Conservation (phyloP, 306 rosid species). For the Ormosia semicastrata region DNA sequence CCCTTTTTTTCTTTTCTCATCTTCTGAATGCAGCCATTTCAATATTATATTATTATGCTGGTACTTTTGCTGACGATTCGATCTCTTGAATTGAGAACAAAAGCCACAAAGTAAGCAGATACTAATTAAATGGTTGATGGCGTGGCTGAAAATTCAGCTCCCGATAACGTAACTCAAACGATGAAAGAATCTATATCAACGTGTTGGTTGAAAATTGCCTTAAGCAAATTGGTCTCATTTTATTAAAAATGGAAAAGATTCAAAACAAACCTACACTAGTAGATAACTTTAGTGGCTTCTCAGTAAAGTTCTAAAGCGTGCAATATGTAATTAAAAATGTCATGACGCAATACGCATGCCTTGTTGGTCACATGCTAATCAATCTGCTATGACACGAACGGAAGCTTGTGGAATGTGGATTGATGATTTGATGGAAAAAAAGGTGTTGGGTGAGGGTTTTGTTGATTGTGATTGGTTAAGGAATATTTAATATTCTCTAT, state of each 20-base stretch:
- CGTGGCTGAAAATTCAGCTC: not conserved
- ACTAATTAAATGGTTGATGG: not conserved
- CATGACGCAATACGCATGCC: slow-evolving; percentile 25
- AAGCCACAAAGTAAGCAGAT: not conserved
- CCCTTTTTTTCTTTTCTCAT: not conserved
- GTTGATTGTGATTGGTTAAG: not conserved
- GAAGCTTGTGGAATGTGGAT: not conserved
- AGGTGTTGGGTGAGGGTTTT: not conserved
- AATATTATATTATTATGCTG: not conserved
- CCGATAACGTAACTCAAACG: not conserved
- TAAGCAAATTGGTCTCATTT: not conserved
- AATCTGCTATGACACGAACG: not conserved
- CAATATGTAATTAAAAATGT: not conserved
- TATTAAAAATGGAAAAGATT: not conserved
- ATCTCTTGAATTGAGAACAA: not conserved
- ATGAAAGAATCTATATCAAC: not conserved
- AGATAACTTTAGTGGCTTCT: not conserved
- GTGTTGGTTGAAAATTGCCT: not conserved
- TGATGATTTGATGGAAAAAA: not conserved
- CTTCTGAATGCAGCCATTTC: not conserved
- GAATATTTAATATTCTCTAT: too few relatives aligned
- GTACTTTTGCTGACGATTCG: not conserved
- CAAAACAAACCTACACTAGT: not conserved
- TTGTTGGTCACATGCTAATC: not conserved
- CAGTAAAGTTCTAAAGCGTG: not conserved